Evolutionary conservation across 192 early-diverging fungal species (phyloP), one percentile per base, ranked within the genome.

Genomic region (Coemansia sp.): DNA sequence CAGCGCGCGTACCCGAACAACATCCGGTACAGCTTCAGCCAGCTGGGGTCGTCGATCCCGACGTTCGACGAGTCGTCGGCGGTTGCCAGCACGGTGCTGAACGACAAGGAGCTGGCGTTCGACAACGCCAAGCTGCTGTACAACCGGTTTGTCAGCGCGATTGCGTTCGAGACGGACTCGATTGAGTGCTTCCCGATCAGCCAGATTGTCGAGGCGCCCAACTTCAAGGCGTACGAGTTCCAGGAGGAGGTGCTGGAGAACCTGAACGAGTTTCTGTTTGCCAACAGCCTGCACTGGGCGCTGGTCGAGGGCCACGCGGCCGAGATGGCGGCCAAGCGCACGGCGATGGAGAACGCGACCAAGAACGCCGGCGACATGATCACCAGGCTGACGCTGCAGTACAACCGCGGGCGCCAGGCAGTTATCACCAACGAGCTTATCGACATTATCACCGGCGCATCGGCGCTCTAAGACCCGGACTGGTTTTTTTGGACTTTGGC

Each of bases 301-400:
- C 79, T 99, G 52, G 89, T 90, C 50, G 96, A 99, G 79, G 93
- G 94, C 50, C 91, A 96, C 65, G 93, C 93, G 38, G 82, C 92
- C 22, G 96, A 99, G 73, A 89, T 96, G 87, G 85, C 88, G 50
- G 90, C 96, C 55, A 93, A 91, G 85, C 87, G 94, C 56, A 88
- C 89, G 61, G 96, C 96, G 60, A 99, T 97, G 96, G 96, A 99
- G 84, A 99, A 99, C 77, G 94, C 96, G 30, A 97, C 94, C 78
- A 94, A 97, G 85, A 99, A 99, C 81, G 96, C 94, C 51, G 90
- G 88, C 70, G 94, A 98, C 56, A 95, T 98, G 85, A 93, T 98
- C 82, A 81, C 87, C 73, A 94, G 89, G 70, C 82, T 98, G 45
- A 95, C 94, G 45, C 81, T 98, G 70, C 87, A 86, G 59, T 98